These are phyloP conservation scores for Wallemia ichthyophaga DNA, from an alignment of 1,284 basidiomycete genomes.

Conservation along the genomic window DNA sequence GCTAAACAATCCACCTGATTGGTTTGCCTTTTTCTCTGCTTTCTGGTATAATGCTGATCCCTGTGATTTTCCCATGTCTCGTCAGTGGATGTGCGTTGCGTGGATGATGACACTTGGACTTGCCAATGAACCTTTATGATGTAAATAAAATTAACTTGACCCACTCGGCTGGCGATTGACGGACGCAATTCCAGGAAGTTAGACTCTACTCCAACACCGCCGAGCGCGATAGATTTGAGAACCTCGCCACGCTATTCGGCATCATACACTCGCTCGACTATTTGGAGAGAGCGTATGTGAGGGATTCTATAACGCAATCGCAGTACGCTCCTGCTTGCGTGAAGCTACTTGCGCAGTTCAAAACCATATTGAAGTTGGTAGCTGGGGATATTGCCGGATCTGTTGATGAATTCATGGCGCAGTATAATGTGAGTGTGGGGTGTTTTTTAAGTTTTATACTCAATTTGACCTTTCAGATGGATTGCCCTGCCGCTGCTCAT, in stretches of 20 bases:
- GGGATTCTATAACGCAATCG: conserved; percentile 61
- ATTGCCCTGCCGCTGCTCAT: conserved; percentile 71
- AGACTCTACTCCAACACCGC: conserved; percentile 61
- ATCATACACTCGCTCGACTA: conserved; percentile 78
- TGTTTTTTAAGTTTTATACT: too few relatives aligned
- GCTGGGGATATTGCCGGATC: conserved; percentile 41
- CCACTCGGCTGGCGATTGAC: too few relatives aligned
- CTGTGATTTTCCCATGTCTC: neutral
- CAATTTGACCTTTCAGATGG: too few relatives aligned
- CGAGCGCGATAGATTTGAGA: conserved; percentile 66
- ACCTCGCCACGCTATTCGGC: conserved; percentile 64
- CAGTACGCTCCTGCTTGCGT: conserved; percentile 94
- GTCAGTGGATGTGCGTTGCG: too few relatives aligned
- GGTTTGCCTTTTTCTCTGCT: conserved; percentile 68
- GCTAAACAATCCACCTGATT: conserved; percentile 54
- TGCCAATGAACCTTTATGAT: neutral
- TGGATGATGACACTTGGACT: too few relatives aligned
- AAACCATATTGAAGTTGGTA: conserved; percentile 81
- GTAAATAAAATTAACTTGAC: neutral
- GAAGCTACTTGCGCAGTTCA: conserved; percentile 71
- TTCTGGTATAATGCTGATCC: conserved; percentile 16
- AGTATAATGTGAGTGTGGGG: conserved; percentile 57
- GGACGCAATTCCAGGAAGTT: conserved; percentile 45
- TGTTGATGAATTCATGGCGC: conserved; percentile 67
- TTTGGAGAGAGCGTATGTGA: conserved; percentile 77